Conservation (phyloP, 1,284 basidiomycete genomes). For the Cryptococcus wingfieldii region DNA sequence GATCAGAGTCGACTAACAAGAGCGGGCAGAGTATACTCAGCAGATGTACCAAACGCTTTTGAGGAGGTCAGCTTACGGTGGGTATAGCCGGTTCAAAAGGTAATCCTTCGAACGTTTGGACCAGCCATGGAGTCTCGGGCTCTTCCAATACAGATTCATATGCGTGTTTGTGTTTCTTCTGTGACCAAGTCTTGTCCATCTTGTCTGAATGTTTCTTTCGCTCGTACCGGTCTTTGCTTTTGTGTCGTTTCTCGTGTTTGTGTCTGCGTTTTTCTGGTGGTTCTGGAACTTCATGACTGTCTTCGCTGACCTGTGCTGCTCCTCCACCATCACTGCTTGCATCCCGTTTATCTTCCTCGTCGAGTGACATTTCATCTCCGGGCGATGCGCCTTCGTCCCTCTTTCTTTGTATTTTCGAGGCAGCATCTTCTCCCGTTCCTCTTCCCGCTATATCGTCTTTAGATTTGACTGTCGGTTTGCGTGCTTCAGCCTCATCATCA, state of each 20-base stretch:
- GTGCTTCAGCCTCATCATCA: neutral
- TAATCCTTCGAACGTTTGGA: constrained; percentile 16
- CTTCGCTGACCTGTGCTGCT: neutral
- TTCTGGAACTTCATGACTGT: neutral
- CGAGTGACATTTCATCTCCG: too few relatives aligned
- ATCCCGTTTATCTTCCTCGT: too few relatives aligned
- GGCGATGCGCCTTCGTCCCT: neutral
- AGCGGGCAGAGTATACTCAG: neutral
- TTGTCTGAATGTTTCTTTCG: neutral
- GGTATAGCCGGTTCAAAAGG: constrained; percentile 24
- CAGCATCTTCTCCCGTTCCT: too few relatives aligned
- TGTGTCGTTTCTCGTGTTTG: neutral
- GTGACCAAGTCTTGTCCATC: neutral
- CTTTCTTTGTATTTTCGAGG: neutral
- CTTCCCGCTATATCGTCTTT: too few relatives aligned
- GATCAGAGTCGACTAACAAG: constrained; percentile 5
- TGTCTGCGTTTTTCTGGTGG: neutral
- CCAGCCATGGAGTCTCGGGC: constrained; percentile 11
- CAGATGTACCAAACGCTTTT: neutral
- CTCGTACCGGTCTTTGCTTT: neutral
- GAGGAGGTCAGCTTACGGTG: constrained; percentile 8
- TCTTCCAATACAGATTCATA: neutral
- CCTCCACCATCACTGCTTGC: too few relatives aligned
- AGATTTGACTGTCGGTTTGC: neutral
- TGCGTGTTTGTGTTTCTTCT: neutral